These are phyloP conservation scores for Phytopythium litorale DNA, from an alignment of 352 stramenopile genomes.

Conservation along the genomic window DNA sequence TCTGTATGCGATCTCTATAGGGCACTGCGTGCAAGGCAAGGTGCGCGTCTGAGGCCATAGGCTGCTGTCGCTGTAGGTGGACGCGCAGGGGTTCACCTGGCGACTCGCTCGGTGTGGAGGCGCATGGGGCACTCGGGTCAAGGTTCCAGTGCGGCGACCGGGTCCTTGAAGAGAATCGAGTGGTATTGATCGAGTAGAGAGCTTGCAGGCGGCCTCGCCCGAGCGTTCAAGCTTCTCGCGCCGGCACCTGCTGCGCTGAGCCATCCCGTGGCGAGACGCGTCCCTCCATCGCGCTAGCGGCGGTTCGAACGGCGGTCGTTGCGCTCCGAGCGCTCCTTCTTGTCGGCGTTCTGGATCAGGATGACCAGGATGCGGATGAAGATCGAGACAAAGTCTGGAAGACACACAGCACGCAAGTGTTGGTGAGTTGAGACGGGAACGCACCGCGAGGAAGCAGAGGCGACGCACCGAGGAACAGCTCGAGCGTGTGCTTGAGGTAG, in stretches of 20 bases:
- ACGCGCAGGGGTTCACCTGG: too few relatives aligned
- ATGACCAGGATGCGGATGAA: slow-evolving; percentile 78
- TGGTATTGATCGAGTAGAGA: neutral
- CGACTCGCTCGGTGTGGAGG: neutral
- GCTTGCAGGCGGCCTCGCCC: neutral
- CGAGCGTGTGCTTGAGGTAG: slow-evolving; percentile 74
- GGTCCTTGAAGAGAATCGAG: neutral
- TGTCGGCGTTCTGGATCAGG: slow-evolving; percentile 53
- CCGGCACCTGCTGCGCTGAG: neutral
- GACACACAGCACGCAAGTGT: neutral
- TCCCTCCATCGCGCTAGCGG: slow-evolving; percentile 5
- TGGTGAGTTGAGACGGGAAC: neutral
- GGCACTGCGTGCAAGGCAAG: too few relatives aligned
- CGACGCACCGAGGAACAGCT: slow-evolving; percentile 30
- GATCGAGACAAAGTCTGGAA: slow-evolving; percentile 59
- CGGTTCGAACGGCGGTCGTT: slow-evolving; percentile 8
- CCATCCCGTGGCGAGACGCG: neutral
- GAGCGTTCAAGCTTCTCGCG: slow-evolving; percentile 1
- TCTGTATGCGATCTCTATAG: too few relatives aligned
- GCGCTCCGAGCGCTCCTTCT: slow-evolving; percentile 23
- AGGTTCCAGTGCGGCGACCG: neutral
- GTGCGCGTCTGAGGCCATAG: neutral
- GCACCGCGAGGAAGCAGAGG: neutral
- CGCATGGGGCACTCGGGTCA: neutral
- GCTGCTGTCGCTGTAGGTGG: neutral